Evolutionary conservation across 1,139 yeast species (phyloP), one percentile per base, ranked within the genome.

Genomic region (Magnusiomyces fungicola): DNA sequence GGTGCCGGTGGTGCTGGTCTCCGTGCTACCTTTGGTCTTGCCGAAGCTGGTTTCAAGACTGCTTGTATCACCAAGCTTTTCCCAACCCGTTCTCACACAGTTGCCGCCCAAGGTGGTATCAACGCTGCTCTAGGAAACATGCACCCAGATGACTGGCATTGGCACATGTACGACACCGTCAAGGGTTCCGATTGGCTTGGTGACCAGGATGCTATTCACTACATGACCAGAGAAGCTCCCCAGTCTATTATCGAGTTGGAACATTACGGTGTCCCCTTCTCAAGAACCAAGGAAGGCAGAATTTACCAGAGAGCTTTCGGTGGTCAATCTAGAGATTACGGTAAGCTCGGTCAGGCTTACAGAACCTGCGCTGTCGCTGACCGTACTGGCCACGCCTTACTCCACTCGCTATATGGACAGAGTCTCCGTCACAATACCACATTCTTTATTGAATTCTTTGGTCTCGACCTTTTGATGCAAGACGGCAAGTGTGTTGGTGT

Each of bases 171-270:
- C 72, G 98, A 92, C 67, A 92, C 98, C 64, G 98, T 92, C 63
- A 92, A 92, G 74, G 98, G 98, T 57, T 89, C 97, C n/a, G 98
- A 92, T 74, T 92, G 98, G 98, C 80, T 92, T 57, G 98, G 98
- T 63, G 98, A 92, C 73, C 98, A 92, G 74, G 98, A 92, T 67
- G 96, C 98, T 51, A 92, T 92, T 68, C 97, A 92, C 72, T 92
- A 92, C 75, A 92, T 92, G 98, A 90, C 98, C 55, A 83, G 90
- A 69, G 97, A 92, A 72, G 98, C 98, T 23, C 97, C 98, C 45
- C 81, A 82, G 61, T 85, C 97, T 46, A 92, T 92, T 64, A 89
- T 90, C 62, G 98, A 92, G 74, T 78, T 92, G 69, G 98, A 92
- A 75, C 96, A 90, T 72, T 92, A 81, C 71, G 98, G 98, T 75